A percentile compares a stretch with the other conserved stretches of the same genome.
These are phyloP conservation scores for Leishmania lainsoni DNA, from an alignment of 208 protist species.

Conservation along the genomic window DNA sequence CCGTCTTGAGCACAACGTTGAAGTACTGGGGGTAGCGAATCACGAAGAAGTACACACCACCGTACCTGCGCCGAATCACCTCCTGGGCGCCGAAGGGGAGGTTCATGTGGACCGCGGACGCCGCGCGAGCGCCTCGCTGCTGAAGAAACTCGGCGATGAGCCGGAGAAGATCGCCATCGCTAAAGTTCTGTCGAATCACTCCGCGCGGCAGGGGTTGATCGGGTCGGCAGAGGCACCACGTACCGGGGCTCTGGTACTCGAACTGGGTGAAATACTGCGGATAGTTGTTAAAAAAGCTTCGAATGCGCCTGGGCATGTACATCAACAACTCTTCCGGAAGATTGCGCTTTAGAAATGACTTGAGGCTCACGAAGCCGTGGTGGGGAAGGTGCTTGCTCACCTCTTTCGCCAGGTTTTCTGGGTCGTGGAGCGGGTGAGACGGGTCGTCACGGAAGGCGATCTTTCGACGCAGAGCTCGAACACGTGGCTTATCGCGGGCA, in stretches of 20 bases:
- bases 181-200: conserved; percentile 80
- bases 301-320: conserved; percentile 66
- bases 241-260: conserved; percentile 73
- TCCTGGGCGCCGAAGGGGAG: conserved; percentile 83
- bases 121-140: conserved; percentile 39
- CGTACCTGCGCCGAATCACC: conserved; percentile 66
- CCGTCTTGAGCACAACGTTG: conserved; percentile 72
- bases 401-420: conserved; percentile 88
- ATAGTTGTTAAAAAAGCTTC: conserved; percentile 85
- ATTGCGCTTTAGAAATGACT: conserved; percentile 63
- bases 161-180: conserved; percentile 75
- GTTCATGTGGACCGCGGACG: conserved; percentile 58
- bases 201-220: conserved; percentile 80
- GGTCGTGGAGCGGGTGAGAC: conserved; percentile 86
- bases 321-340: conserved; percentile 77
- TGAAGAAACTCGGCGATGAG: conserved; percentile 83
- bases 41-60: conserved; percentile 80
- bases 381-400: conserved; percentile 74
- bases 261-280: conserved; percentile 89
- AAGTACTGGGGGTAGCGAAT: conserved; percentile 81
- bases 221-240: conserved; percentile 74
- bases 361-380: conserved; percentile 67
- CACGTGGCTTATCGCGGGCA: conserved; percentile 56
- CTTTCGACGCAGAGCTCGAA: conserved; percentile 71
- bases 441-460: conserved; percentile 89